Evolutionary conservation across 202 grass and related monocot species (phyloP).

Genomic region (Cymbopogon flexuosus): DNA sequence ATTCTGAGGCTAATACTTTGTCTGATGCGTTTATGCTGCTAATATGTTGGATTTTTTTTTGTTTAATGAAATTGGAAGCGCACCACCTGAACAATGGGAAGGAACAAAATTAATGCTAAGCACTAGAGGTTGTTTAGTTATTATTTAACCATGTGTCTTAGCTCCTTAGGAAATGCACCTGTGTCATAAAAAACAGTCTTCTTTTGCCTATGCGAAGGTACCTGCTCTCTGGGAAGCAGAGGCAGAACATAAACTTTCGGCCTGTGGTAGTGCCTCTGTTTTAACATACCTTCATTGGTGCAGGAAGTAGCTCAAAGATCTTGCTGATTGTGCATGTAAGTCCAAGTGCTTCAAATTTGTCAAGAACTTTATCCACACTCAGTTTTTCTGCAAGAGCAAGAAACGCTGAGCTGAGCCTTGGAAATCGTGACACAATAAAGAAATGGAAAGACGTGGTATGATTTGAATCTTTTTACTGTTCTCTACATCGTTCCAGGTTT

Average conservation of each 20-base stretch:
- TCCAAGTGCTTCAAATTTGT: constrained; percentile 91
- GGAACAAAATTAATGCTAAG: not conserved
- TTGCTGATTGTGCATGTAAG: constrained; percentile 85
- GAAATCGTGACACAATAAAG: constrained; percentile 98
- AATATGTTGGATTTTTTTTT: not conserved
- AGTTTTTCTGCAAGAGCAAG: constrained; percentile 90
- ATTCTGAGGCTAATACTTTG: constrained; percentile 7
- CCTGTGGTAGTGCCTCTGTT: not conserved
- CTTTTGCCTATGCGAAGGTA: not conserved
- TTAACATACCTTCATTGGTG: constrained; percentile 27
- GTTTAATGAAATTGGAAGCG: not conserved
- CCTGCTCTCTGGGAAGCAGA: not conserved
- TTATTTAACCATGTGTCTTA: not conserved
- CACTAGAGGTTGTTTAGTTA: not conserved
- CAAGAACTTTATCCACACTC: constrained; percentile 78
- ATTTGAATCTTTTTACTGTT: constrained; percentile 24
- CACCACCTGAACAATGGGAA: not conserved
- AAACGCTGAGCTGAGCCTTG: constrained; percentile 96
- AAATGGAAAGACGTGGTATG: constrained; percentile 99
- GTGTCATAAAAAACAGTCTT: not conserved
- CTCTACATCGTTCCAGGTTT: not conserved
- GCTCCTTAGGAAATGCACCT: not conserved
- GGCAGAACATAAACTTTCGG: not conserved
- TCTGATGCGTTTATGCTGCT: not conserved
- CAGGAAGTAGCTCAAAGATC: constrained; percentile 86